phyloP scores from a whole-genome alignment of 1,139 yeast genomes.

The Geotrichum carabidarum region DNA sequence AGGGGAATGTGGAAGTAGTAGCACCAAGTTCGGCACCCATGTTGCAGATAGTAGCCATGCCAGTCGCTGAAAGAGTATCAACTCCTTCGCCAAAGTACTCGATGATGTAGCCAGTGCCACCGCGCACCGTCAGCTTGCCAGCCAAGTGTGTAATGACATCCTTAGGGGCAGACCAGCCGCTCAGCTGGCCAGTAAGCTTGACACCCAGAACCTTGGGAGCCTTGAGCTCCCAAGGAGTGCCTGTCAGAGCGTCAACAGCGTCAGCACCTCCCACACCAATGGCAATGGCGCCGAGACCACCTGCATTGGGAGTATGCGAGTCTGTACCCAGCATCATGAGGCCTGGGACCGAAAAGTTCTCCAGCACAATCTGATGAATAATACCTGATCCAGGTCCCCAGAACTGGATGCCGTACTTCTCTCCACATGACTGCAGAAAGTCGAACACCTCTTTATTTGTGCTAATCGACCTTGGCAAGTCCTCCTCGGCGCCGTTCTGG shows the following conservation, averaged over 20 bases:
- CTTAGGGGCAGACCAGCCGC: slow-evolving; percentile 98
- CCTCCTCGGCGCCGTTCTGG: slow-evolving; percentile 88
- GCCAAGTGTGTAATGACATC: slow-evolving; percentile 93
- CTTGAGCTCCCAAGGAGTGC: slow-evolving; percentile 95
- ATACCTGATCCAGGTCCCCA: slow-evolving; percentile 99
- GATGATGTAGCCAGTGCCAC: slow-evolving; percentile 97
- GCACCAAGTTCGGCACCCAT: slow-evolving; percentile 99
- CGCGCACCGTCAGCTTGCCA: slow-evolving; percentile 95
- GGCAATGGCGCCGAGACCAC: slow-evolving; percentile 98
- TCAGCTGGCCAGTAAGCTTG: slow-evolving; percentile 89
- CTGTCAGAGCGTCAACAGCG: slow-evolving; percentile 96
- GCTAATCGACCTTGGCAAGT: slow-evolving; percentile 87
- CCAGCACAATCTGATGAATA: slow-evolving; percentile 94
- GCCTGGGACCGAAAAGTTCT: slow-evolving; percentile 98
- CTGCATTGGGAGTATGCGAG: slow-evolving; percentile 98
- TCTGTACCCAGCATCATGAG: slow-evolving; percentile 95
- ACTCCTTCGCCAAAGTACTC: slow-evolving; percentile 98
- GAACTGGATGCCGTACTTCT: slow-evolving; percentile 97
- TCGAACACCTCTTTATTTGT: slow-evolving; percentile 95
- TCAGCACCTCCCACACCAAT: slow-evolving; percentile 99
- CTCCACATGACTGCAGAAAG: slow-evolving; percentile 88
- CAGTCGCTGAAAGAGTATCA: slow-evolving; percentile 92
- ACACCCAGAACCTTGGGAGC: slow-evolving; percentile 98
- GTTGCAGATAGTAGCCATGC: slow-evolving; percentile 99
- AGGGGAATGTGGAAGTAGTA: slow-evolving; percentile 97